Conservation (phyloP, 768 basidiomycete genomes). For the Rhodotorula graminis region DNA sequence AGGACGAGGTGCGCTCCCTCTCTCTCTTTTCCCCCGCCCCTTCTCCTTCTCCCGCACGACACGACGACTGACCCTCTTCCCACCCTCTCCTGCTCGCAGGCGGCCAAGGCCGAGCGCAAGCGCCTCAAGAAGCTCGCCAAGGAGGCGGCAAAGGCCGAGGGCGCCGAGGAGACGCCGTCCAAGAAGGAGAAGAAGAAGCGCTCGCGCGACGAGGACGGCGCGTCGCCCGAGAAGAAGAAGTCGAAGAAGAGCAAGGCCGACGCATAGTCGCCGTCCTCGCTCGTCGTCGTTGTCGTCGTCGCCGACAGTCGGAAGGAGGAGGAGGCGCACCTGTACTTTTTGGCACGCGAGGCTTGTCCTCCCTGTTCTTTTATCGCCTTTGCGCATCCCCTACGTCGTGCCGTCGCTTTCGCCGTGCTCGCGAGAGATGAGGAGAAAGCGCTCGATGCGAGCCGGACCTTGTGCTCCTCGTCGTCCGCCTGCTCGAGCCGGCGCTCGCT, state of each 20-base stretch:
- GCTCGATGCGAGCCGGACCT: too few relatives aligned
- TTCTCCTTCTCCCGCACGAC: background rate
- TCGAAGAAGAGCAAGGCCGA: constrained; percentile 19
- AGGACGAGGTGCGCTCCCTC: constrained; percentile 6
- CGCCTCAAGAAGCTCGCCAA: constrained; percentile 26
- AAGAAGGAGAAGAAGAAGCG: constrained; percentile 32
- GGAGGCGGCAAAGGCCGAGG: constrained; percentile 21
- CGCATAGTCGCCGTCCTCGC: background rate
- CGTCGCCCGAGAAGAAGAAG: constrained; percentile 13
- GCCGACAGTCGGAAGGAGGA: too few relatives aligned
- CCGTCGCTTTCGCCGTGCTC: too few relatives aligned
- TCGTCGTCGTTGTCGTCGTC: too few relatives aligned
- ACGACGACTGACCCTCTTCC: background rate
- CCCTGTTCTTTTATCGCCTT: too few relatives aligned
- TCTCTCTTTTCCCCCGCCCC: background rate
- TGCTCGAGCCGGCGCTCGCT: too few relatives aligned
- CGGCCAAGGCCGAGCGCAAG: constrained; percentile 32
- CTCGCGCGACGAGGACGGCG: constrained; percentile 5
- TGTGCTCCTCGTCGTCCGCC: too few relatives aligned
- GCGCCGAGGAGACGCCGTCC: background rate
- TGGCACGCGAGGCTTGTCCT: too few relatives aligned
- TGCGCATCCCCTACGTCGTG: too few relatives aligned
- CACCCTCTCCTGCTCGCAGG: background rate
- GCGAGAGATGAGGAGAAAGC: too few relatives aligned
- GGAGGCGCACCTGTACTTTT: too few relatives aligned